Percentiles rank a stretch among this genome's conserved stretches.
These are phyloP conservation scores for Boletus patriciae DNA, from an alignment of 768 basidiomycete species.

Conservation along the genomic window DNA sequence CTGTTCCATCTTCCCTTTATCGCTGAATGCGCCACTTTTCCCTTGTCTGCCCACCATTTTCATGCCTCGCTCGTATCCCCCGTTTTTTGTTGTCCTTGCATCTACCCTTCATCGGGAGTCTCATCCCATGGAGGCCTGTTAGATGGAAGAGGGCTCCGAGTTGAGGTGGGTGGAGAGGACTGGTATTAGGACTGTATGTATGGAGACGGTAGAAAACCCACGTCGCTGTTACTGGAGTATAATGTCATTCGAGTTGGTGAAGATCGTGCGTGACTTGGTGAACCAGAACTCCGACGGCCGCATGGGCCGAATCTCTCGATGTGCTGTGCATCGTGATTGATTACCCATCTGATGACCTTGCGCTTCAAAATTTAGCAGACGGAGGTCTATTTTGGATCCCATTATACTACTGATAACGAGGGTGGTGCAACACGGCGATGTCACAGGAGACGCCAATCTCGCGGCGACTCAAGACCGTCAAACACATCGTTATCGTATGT, in stretches of 20 bases:
- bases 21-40: constrained; percentile 20
- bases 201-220: neutral
- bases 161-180: constrained; percentile 19
- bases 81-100: constrained; percentile 63
- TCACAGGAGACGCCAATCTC: constrained; percentile 58
- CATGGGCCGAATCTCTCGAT: no score
- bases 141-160: constrained; percentile 69
- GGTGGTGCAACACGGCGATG: constrained; percentile 15
- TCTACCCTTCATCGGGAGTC: constrained; percentile 53
- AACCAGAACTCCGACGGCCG: no score
- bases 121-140: constrained; percentile 52
- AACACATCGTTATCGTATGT: constrained; percentile 87
- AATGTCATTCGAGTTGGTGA: constrained; percentile 5
- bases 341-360: no score
- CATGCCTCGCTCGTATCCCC: constrained; percentile 28
- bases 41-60: constrained; percentile 18
- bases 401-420: no score
- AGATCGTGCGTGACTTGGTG: no score
- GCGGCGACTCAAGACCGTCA: constrained; percentile 69
- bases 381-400: no score
- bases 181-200: constrained; percentile 3
- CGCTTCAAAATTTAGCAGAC: no score
- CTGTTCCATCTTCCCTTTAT: constrained; percentile 26
- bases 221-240: neutral
- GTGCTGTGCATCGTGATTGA: no score